Evolutionary conservation across 345 rosid genomes (phyloP), one percentile per base, ranked within the genome.

Genomic region (Sapria himalayana): DNA sequence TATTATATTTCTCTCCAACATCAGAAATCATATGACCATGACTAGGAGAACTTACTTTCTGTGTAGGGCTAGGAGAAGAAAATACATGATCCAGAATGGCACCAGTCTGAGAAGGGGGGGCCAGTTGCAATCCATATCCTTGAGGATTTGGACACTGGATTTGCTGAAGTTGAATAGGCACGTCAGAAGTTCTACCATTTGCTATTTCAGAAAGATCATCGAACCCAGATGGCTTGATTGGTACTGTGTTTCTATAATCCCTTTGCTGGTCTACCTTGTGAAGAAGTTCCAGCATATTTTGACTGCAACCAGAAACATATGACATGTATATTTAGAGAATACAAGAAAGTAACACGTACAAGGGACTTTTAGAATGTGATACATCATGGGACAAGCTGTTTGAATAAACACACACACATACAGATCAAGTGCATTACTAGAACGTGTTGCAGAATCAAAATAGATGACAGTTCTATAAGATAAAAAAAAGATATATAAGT

Each of bases 231-330:
- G 81, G 71, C 53, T 67, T 59, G 37, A 66, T 43, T 38, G 58
- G 65, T 33, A 61, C 41, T 46, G 63, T 66, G 47, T 58, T 49
- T 35, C 61, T 63, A 47, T 33, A 58, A 31, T 73, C 79, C 50
- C 55, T 52, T 22, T 79, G 55, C 29, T 70, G 76, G 57, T 81
- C 80, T 56, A 81, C 79, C 73, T 86, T 86, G 56, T 74, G 74
- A 58, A 81, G 78, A 57, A 81, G 94, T 63, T 86, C 89, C 51
- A 81, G 73, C 89, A 86, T 76, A 48, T 81, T 72, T 59, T 76
- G 76, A 62, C 93, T 81, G 74, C 63, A 54, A 33, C 25, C n/a
- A n/a, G n/a, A n/a, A n/a, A n/a, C n/a, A n/a, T n/a, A n/a, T n/a
- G n/a, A n/a, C n/a, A n/a, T n/a, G n/a, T n/a, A n/a, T n/a, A n/a